Evolutionary conservation across 1,284 basidiomycete genomes (phyloP).

Genomic region (Sanghuangporus weigelae): DNA sequence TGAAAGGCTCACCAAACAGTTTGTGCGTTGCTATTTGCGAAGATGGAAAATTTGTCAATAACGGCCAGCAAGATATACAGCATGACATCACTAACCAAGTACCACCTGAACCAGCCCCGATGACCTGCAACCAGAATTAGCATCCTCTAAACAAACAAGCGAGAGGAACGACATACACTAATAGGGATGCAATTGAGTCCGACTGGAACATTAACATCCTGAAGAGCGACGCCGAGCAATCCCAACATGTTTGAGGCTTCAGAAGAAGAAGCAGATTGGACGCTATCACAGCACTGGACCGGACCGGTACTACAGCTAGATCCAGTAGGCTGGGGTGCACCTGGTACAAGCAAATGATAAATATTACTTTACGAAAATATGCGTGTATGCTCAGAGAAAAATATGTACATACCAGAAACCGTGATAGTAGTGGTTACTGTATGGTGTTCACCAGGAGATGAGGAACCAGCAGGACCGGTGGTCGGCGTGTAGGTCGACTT

Average conservation of each 20-base stretch:
- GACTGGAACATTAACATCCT: conserved; percentile 10
- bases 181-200: conserved; percentile 14
- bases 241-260: conserved; percentile 9
- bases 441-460: not conserved
- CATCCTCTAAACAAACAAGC: not conserved
- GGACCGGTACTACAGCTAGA: conserved; percentile 18
- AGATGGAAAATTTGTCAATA: not conserved
- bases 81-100: conserved; percentile 7
- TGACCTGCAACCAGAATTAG: not conserved
- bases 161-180: not conserved
- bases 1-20: conserved; percentile 14
- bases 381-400: not conserved
- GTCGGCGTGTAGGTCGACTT: not conserved
- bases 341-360: not conserved
- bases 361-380: too few species aligned
- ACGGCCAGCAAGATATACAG: not conserved
- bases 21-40: conserved; percentile 11
- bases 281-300: conserved; percentile 29
- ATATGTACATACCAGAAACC: not conserved
- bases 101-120: conserved; percentile 1
- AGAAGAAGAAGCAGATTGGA: conserved; percentile 19
- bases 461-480: not conserved
- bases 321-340: not conserved
- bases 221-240: conserved; percentile 13
- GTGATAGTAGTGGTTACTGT: not conserved